These are phyloP conservation scores for Stagonosporopsis vannaccii DNA, from an alignment of 2,329 filamentous ascomycete species.

Conservation along the genomic window DNA sequence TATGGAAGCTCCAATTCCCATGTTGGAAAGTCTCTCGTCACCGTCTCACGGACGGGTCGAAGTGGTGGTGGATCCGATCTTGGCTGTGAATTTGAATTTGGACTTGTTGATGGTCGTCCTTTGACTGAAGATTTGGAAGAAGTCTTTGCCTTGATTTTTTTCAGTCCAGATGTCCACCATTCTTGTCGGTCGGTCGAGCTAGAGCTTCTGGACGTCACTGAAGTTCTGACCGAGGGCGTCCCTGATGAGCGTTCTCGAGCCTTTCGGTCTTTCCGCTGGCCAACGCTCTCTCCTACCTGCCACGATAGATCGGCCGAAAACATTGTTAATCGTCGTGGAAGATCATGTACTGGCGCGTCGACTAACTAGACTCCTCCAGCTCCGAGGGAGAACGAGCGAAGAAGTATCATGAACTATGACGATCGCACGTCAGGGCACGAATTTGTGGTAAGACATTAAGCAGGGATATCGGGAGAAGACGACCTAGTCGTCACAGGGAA, in stretches of 20 bases:
- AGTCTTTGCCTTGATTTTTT: slow-evolving; percentile 37
- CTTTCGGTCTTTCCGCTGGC: slow-evolving; percentile 47
- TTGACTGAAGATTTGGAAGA: slow-evolving; percentile 11
- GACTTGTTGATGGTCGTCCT: slow-evolving; percentile 14
- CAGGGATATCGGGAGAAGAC: slow-evolving; percentile 29
- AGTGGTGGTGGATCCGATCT: neutral
- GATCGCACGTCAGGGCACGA: slow-evolving; percentile 28
- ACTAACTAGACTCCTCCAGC: slow-evolving; percentile 27
- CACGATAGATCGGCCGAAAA: slow-evolving; percentile 51
- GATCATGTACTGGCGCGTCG: slow-evolving; percentile 18
- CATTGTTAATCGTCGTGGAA: slow-evolving; percentile 35
- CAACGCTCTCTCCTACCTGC: slow-evolving; percentile 47
- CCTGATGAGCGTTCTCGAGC: slow-evolving; percentile 35
- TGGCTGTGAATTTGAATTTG: slow-evolving; percentile 4
- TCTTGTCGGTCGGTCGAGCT: slow-evolving; percentile 35
- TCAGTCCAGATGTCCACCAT: slow-evolving; percentile 45
- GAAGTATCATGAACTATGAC: slow-evolving; percentile 21
- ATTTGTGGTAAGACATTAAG: slow-evolving; percentile 29
- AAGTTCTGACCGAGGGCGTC: slow-evolving; percentile 38
- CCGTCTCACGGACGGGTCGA: slow-evolving; percentile 11
- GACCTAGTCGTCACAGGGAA: slow-evolving; percentile 30
- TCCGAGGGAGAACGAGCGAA: slow-evolving; percentile 24
- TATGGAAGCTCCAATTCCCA: slow-evolving; percentile 16
- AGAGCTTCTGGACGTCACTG: slow-evolving; percentile 37
- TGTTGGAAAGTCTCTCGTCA: slow-evolving; percentile 14